Evolutionary conservation across 306 rosid genomes (phyloP).

Genomic region (Vigna mungo): DNA sequence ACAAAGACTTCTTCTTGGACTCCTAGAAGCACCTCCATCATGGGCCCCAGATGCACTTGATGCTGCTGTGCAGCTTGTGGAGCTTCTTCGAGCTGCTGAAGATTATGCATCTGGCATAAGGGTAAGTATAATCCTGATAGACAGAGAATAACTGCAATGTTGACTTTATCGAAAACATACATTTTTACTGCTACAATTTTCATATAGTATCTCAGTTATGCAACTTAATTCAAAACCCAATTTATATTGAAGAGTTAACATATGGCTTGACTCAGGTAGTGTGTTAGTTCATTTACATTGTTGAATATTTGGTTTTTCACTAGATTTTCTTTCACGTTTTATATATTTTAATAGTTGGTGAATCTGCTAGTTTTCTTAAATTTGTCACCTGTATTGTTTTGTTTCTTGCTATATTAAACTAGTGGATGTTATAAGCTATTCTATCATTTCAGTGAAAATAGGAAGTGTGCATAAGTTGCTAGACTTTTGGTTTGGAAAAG

Average conservation of each 20-base stretch:
- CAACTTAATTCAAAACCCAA: background rate
- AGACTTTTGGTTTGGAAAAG: background rate
- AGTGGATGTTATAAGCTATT: background rate
- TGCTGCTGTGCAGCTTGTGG: conserved; percentile 98
- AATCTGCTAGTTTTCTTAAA: background rate
- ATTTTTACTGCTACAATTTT: conserved; percentile 21
- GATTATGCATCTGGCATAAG: conserved; percentile 97
- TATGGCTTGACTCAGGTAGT: conserved; percentile 2
- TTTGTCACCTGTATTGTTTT: background rate
- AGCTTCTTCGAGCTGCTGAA: conserved; percentile 99
- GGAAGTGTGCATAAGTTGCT: background rate
- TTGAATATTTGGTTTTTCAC: background rate
- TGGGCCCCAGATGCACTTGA: conserved; percentile 99
- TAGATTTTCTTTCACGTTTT: conserved; percentile 1
- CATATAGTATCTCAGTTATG: background rate
- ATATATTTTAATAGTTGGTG: background rate
- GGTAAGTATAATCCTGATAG: conserved; percentile 64
- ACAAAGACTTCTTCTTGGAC: conserved; percentile 98
- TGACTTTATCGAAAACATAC: conserved; percentile 5
- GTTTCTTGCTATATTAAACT: background rate
- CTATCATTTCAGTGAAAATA: conserved; percentile 4
- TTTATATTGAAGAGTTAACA: background rate
- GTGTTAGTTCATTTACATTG: conserved; percentile 13
- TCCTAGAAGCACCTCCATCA: conserved; percentile 97
- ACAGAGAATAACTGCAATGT: conserved; percentile 35